Evolutionary conservation across 2,329 filamentous ascomycete species (phyloP), one percentile per base, ranked within the genome.

Genomic region (Plectosphaerella sp.): DNA sequence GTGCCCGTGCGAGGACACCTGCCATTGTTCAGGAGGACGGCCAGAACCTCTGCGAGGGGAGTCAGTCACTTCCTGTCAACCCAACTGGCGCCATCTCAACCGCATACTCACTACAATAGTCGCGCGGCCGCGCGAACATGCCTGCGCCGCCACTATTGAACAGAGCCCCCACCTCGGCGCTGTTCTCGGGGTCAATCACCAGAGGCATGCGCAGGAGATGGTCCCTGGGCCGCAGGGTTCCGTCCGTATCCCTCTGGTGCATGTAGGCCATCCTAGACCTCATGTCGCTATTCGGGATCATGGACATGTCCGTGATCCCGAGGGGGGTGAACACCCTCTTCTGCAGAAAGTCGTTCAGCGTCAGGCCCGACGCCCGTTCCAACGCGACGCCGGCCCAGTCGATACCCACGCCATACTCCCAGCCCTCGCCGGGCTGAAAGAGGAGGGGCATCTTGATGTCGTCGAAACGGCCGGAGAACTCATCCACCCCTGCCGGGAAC

Each of bases 71-170:
- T 24, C 2, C 8, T 22, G 42, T 58, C 9, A 60, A 45, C 12
- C 14, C 7, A 35, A 9, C 28, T 33, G 28, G 28, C 28, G 28
- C 28, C 28, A 41, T 41, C 15, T 41, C 37, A 14, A 41, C 15
- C 14, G 7, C 7, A 8, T 8, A 67, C 75, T 61, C 66, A 80
- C 82, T 76, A 52, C 73, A 72, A 58, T 86, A 88, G 45, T 88
- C 83, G 9, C 73, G 72, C 0, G 83, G 82, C 54, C 72, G 75
- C 0, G 80, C 78, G 60, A 80, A 88, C 47, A 80, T 70, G 3
- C 85, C 85, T 3, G 75, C 83, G 5, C 85, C 86, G 5, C 81
- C 86, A 43, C 76, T 79, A 61, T 86, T 76, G 63, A 86, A 78
- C 11, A 79, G 52, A 1, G 54, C 47, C 4, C 68, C 66, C 47